Base-by-base conservation (phyloP, 768 basidiomycete genomes). In the Tremella mesenterica region DNA sequence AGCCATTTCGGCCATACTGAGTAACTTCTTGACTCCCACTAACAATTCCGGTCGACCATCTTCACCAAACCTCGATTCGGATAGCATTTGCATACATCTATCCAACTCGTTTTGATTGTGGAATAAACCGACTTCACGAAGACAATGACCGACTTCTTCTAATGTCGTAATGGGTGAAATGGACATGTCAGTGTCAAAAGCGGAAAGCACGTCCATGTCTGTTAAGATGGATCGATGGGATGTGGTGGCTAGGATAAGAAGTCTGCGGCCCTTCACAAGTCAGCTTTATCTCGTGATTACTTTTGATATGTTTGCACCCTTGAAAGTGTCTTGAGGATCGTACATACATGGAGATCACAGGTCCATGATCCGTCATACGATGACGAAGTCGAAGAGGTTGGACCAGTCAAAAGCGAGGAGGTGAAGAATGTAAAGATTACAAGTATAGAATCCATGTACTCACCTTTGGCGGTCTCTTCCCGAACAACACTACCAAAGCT, bases 1-100 rank as follows among this genome's bases (percentile, higher is more conserved):
- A 44, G 92, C 88, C 92, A 95, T 96, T 79, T 99, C 95, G 18
- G 92, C 79, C 51, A 86, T 79, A 55, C 84, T 88, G 69, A 99
- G 72, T 71, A 99, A 66, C 75, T 87, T 91, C 82, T 97, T 97
- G 65, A 99, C 83, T 0, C 95, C 95, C 44, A 97, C 85, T 58
- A 84, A 81, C 61, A 91, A 60, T 20, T 62, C 57, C 2, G 48
- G 56, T 49, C 76, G 75, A n/a, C 78, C 77, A 6, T 74, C 73
- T 16, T 75, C 67, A 10, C 79, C 81, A 56, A 92, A 83, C 10
- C 87, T 88, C 1, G 88, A 85, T 51, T 86, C 81, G 23, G 79
- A 74, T 34, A 96, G 76, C 76, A 85, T 81, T 29, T 69, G 73
- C 54, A 91, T 77, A 1, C 85, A 83, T 10, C 77, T 75, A 26